Evolutionary conservation across 1,284 basidiomycete species (phyloP).

Genomic region (Ustilago tritici): DNA sequence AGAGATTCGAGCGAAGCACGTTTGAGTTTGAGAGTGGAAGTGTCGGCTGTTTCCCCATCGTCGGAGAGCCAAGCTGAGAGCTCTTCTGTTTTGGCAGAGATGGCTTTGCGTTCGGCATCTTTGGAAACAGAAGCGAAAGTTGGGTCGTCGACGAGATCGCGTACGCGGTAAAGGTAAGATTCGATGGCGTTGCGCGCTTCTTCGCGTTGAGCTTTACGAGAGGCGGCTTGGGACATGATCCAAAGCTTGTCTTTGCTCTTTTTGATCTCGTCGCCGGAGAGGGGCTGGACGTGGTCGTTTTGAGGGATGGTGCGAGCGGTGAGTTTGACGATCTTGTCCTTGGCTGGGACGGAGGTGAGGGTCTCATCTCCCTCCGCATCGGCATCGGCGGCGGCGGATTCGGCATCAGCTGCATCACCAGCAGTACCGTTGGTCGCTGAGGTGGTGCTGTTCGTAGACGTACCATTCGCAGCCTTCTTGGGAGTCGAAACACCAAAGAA

Average conservation of each 20-base stretch:
- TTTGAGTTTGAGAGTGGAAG: conserved; percentile 53
- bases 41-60: conserved; percentile 83
- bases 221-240: conserved; percentile 79
- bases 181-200: conserved; percentile 93
- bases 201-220: conserved; percentile 81
- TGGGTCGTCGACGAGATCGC: conserved; percentile 81
- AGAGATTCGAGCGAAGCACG: conserved; percentile 80
- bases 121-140: conserved; percentile 81
- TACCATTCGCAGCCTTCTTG: conserved; percentile 37
- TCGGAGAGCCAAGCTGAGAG: conserved; percentile 86
- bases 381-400: conserved; percentile 12
- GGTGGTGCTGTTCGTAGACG: conserved; percentile 33
- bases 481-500: conserved; percentile 61
- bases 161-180: conserved; percentile 88
- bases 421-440: conserved; percentile 18
- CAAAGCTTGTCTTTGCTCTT: conserved; percentile 64
- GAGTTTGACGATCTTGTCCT: conserved; percentile 53
- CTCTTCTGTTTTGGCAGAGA: conserved; percentile 78
- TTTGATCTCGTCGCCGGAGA: conserved; percentile 59
- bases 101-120: conserved; percentile 77
- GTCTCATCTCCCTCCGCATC: conserved; percentile 27
- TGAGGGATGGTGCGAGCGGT: conserved; percentile 43
- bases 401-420: conserved; percentile 9
- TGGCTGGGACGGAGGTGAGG: conserved; percentile 34
- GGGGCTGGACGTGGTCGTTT: conserved; percentile 44